Conservation (phyloP, 2,329 filamentous ascomycete genomes). For the Diaporthe australafricana region DNA sequence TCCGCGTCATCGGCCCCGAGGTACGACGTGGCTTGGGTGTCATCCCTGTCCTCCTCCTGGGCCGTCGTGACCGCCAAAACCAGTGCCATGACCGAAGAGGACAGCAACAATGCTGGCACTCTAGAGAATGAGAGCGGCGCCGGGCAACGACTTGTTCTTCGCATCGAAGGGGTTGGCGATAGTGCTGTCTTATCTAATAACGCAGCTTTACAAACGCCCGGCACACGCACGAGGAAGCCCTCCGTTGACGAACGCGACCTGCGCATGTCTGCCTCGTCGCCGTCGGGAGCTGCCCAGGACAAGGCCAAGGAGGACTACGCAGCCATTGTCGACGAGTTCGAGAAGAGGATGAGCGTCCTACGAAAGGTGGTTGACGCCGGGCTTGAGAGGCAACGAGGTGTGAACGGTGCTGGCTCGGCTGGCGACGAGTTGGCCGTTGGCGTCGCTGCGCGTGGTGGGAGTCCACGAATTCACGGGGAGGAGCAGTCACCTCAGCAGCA, state of each 20-base stretch:
- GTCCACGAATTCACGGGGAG: background rate
- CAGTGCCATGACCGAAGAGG: slow-evolving; percentile 55
- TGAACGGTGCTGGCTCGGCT: slow-evolving; percentile 36
- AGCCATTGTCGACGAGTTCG: slow-evolving; percentile 66
- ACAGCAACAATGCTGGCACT: slow-evolving; percentile 45
- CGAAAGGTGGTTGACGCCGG: slow-evolving; percentile 65
- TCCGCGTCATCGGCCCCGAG: slow-evolving; percentile 39
- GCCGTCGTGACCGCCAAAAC: slow-evolving; percentile 63
- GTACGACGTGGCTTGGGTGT: slow-evolving; percentile 73
- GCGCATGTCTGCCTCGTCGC: slow-evolving; percentile 25
- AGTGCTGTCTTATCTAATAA: slow-evolving; percentile 30
- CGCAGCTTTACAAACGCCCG: background rate
- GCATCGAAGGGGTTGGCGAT: slow-evolving; percentile 66
- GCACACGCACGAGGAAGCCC: slow-evolving; percentile 43
- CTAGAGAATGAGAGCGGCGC: slow-evolving; percentile 40
- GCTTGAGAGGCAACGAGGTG: slow-evolving; percentile 54
- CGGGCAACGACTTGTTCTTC: slow-evolving; percentile 67
- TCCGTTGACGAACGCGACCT: slow-evolving; percentile 34
- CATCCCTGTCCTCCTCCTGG: slow-evolving; percentile 82
- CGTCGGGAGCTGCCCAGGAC: background rate
- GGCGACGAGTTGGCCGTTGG: slow-evolving; percentile 35
- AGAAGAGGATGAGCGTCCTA: slow-evolving; percentile 66
- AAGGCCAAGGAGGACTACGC: slow-evolving; percentile 54
- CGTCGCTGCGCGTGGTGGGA: background rate
- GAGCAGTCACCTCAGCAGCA: background rate